Base-by-base conservation (phyloP, 352 stramenopile genomes). In the Phytophthora pseudosyringae region DNA sequence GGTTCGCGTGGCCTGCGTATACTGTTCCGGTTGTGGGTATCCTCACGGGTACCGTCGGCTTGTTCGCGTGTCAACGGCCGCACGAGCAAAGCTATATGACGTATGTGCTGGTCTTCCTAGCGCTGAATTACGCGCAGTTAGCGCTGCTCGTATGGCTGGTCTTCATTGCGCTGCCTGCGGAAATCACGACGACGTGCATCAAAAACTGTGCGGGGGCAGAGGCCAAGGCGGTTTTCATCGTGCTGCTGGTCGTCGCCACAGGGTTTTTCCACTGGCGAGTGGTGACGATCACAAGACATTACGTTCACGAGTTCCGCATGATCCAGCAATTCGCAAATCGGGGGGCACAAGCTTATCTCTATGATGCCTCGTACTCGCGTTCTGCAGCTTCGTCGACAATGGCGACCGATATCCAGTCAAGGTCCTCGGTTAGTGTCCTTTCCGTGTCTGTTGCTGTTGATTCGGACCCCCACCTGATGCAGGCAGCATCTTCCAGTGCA, bases 281-380 rank as follows among this genome's bases (percentile, higher is more conserved):
- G 28, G 64, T 59, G 58, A 60, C 58, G 16, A 48, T 64, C 8
- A 72, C 68, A 7, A 67, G 65, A 18, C 40, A 67, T n/a, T 80
- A 78, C n/a, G 38, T 71, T n/a, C 40, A 39, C 10, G 73, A 74
- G 45, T 80, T 78, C 50, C 64, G 60, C 29, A 75, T 75, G 67
- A 65, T 72, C 25, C 52, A 72, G 32, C 56, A 71, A 8, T 35
- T 75, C 15, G 18, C 40, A 28, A 31, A 45, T 15, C 48, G 33
- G 1, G 40, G 35, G 3, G 49, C 50, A 8, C 32, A 43, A 5
- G 6, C 13, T 16, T 60, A 64, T 25, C 15, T 46, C 1, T 56
- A 43, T 15, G 49, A 66, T 32, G 38, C 33, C 5, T 68, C 59
- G 15, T 63, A 63, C 41, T 68, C 51, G 4, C 40, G 25, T 9